Evolutionary conservation across 179 eudicot species (phyloP).

Genomic region (Kewa caespitosa): DNA sequence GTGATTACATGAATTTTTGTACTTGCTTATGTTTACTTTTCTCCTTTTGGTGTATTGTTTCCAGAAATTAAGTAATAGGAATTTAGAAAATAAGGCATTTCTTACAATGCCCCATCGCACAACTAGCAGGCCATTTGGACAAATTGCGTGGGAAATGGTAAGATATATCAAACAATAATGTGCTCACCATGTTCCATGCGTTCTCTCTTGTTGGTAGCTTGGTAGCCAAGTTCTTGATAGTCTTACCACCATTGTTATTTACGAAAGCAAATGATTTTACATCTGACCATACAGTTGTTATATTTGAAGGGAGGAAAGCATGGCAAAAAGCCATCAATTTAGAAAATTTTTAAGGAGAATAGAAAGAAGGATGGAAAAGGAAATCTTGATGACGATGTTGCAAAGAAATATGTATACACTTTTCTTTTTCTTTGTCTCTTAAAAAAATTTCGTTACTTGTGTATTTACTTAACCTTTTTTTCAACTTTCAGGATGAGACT

Average conservation of each 20-base stretch:
- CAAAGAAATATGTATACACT: not conserved
- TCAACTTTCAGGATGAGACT: not conserved
- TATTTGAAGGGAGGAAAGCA: slow-evolving; percentile 2
- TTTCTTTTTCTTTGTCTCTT: no score
- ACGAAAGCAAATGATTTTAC: not conserved
- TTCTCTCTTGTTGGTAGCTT: no score
- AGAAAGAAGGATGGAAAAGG: not conserved
- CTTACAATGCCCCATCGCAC: not conserved
- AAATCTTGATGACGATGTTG: not conserved
- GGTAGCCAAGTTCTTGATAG: no score
- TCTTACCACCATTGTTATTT: not conserved
- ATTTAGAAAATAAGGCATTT: not conserved
- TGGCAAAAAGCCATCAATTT: not conserved
- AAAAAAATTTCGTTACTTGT: not conserved
- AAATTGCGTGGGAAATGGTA: slow-evolving; percentile 3
- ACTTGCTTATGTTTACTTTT: no score
- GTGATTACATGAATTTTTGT: no score
- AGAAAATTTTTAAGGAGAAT: not conserved
- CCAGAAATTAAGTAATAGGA: not conserved
- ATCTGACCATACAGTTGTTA: not conserved
- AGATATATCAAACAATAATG: no score
- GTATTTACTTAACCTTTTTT: no score
- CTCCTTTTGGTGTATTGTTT: no score
- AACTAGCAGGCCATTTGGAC: not conserved
- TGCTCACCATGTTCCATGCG: no score